These are phyloP conservation scores for Dendrobium officinale DNA, from an alignment of 106 monocot species.

Conservation along the genomic window DNA sequence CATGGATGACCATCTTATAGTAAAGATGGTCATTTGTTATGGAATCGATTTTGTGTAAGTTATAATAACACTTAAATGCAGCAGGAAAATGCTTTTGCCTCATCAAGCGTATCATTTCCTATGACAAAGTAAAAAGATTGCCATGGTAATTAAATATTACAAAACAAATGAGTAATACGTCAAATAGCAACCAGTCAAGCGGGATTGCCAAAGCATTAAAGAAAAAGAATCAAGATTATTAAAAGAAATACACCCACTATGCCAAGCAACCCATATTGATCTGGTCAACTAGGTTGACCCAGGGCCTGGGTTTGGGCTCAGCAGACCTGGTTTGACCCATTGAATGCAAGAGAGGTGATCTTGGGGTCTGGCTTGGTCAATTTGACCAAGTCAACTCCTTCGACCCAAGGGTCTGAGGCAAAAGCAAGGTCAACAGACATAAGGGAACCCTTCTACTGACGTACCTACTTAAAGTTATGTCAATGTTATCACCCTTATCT, in stretches of 20 bases:
- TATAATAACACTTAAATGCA: constrained; percentile 89
- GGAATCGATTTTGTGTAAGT: constrained; percentile 78
- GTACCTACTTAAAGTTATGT: no score
- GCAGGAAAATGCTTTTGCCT: constrained; percentile 66
- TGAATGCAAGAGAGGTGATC: no score
- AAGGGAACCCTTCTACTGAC: no score
- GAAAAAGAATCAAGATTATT: neutral
- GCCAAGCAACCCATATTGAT: neutral
- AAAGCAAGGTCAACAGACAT: no score
- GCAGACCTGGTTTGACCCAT: no score
- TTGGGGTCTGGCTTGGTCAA: no score
- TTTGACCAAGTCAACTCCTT: no score
- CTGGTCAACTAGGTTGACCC: no score
- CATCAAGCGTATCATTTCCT: constrained; percentile 95
- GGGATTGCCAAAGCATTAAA: neutral
- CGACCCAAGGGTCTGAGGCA: no score
- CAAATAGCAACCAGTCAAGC: neutral
- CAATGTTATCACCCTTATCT: no score
- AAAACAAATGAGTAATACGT: neutral
- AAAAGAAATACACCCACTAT: neutral
- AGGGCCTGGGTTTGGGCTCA: no score
- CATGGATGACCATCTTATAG: constrained; percentile 96
- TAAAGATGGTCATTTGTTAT: constrained; percentile 58
- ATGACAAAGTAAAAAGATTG: constrained; percentile 10
- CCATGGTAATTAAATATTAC: neutral